phyloP scores from a whole-genome alignment of 2,329 filamentous ascomycete species.

The Alternaria sp. region DNA sequence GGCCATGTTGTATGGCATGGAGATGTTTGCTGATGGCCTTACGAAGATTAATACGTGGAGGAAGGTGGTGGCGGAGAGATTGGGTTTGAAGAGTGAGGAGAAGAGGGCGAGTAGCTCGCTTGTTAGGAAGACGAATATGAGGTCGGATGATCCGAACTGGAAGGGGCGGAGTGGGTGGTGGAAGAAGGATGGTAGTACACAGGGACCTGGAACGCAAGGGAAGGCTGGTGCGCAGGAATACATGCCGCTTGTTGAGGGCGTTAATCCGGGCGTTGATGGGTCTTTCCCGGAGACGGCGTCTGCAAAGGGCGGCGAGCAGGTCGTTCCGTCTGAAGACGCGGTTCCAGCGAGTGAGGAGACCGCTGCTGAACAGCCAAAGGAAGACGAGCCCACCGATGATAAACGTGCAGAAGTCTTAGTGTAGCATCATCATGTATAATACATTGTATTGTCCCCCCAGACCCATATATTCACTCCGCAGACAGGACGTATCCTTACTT shows the following conservation, averaged over 20 bases:
- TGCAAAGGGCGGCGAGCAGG: background rate
- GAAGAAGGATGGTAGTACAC: background rate
- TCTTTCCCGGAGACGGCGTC: background rate
- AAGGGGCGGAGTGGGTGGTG: background rate
- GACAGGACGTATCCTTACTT: background rate
- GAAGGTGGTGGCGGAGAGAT: constrained; percentile 30
- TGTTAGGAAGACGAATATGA: background rate
- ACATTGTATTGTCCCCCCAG: background rate
- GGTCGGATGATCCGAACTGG: background rate
- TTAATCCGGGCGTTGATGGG: background rate
- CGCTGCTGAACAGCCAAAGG: background rate
- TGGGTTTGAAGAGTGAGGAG: constrained; percentile 27
- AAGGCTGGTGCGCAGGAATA: background rate
- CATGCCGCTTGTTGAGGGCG: background rate
- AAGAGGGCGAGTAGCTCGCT: background rate
- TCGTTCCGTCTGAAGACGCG: background rate
- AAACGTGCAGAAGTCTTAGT: background rate
- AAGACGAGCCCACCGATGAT: background rate
- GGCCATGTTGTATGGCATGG: constrained; percentile 44
- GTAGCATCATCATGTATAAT: background rate
- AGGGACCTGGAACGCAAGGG: background rate
- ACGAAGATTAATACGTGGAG: constrained; percentile 43
- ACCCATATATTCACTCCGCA: background rate
- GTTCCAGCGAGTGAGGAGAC: background rate
- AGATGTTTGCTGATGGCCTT: constrained; percentile 41